Conservation (phyloP, 257 asterid genomes). For the Coffea canephora region DNA sequence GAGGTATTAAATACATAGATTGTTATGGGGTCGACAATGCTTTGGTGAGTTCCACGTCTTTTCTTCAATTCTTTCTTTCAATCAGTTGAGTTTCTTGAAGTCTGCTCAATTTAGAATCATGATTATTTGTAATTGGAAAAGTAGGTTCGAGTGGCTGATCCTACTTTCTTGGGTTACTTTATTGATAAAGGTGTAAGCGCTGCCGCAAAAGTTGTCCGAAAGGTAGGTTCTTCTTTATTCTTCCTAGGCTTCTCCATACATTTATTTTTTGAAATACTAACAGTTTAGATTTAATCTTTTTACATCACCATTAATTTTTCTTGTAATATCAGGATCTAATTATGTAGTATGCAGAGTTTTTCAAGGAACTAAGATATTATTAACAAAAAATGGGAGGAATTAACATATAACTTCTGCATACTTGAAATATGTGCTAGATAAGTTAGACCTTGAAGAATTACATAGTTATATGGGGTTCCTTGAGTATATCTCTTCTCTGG, state of each 20-base stretch:
- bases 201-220: slow-evolving; percentile 91
- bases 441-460: not conserved
- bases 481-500: not conserved
- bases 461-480: not conserved
- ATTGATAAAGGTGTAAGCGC: slow-evolving; percentile 79
- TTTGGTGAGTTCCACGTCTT: slow-evolving; percentile 49
- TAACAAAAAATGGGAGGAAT: not conserved
- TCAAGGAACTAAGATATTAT: too few species aligned
- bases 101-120: not conserved
- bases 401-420: not conserved
- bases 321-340: not conserved
- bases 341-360: not conserved
- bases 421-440: not conserved
- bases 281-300: not conserved
- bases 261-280: not conserved
- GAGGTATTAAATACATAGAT: slow-evolving; percentile 86
- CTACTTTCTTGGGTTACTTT: slow-evolving; percentile 94
- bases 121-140: slow-evolving; percentile 16
- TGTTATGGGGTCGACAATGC: slow-evolving; percentile 99
- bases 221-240: slow-evolving; percentile 27
- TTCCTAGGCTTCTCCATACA: not conserved
- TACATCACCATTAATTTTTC: not conserved
- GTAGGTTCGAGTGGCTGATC: slow-evolving; percentile 97
- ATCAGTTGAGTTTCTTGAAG: not conserved
- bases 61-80: slow-evolving; percentile 10